Conservation (phyloP, 2,329 filamentous ascomycete species). For the Geoglossum cookeanum region DNA sequence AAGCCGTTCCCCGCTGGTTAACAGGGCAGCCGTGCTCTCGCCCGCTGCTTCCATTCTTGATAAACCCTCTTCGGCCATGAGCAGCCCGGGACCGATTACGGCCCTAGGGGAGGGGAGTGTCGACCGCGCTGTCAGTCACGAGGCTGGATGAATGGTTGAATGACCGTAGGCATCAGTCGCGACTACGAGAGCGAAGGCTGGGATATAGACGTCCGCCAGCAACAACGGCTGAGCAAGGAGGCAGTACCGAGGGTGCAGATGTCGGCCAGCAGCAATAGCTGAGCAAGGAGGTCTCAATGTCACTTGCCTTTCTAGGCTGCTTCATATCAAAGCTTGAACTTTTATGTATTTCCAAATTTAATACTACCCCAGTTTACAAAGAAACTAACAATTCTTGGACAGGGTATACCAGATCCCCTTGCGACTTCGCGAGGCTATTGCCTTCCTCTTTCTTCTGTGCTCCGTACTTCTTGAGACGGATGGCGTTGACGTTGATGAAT, state of each 20-base stretch:
- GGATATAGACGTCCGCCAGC: not conserved
- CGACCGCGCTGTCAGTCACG: not conserved
- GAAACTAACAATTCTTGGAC: too few relatives aligned
- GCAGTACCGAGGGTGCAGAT: not conserved
- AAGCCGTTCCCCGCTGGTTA: too few relatives aligned
- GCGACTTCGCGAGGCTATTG: not conserved
- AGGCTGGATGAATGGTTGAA: not conserved
- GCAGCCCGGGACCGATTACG: not conserved
- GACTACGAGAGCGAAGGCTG: not conserved
- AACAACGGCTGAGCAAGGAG: not conserved
- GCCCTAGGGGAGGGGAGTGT: not conserved
- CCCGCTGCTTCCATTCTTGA: too few relatives aligned
- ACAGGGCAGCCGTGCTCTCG: too few relatives aligned
- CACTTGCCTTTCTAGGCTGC: too few relatives aligned
- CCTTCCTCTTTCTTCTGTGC: not conserved
- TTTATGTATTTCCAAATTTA: too few relatives aligned
- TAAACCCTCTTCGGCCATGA: too few relatives aligned
- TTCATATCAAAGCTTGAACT: too few relatives aligned
- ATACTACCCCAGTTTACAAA: too few relatives aligned
- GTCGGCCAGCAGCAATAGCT: too few relatives aligned
- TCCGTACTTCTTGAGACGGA: slow-evolving; percentile 30
- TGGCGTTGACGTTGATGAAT: slow-evolving; percentile 45
- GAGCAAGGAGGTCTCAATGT: too few relatives aligned
- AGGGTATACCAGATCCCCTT: not conserved
- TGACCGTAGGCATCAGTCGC: not conserved